Conservation (phyloP, 2,329 filamentous ascomycete genomes). For the Diaporthe vexans region DNA sequence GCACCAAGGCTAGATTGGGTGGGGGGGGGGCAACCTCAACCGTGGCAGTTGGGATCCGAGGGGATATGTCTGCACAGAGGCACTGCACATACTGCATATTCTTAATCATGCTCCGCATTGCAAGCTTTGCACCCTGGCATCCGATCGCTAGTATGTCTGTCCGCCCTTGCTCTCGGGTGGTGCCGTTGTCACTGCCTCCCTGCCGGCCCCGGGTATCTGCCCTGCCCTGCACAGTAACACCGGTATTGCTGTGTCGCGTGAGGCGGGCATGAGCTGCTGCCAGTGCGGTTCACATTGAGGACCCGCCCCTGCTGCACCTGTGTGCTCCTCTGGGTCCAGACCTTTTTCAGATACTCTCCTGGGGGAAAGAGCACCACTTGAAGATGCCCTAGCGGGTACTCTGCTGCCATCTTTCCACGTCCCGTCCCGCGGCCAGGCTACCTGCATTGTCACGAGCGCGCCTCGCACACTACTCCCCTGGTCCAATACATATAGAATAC, state of each 20-base stretch:
- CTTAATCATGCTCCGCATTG: background rate
- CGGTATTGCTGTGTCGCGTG: slow-evolving; percentile 23
- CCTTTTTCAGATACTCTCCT: background rate
- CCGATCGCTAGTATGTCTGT: slow-evolving; percentile 15
- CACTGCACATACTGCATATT: no score
- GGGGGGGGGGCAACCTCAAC: no score
- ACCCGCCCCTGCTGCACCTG: background rate
- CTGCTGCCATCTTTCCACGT: slow-evolving; percentile 23
- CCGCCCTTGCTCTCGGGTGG: slow-evolving; percentile 10
- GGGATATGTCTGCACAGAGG: no score
- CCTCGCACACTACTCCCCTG: slow-evolving; percentile 20
- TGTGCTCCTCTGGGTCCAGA: background rate
- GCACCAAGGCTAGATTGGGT: background rate
- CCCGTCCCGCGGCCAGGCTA: slow-evolving; percentile 5
- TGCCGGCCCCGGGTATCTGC: background rate
- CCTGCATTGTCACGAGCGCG: slow-evolving; percentile 31
- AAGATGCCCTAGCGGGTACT: slow-evolving; percentile 7
- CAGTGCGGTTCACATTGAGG: slow-evolving; percentile 20
- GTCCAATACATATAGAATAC: background rate
- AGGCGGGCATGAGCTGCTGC: slow-evolving; percentile 28
- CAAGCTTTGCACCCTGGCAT: slow-evolving; percentile 27
- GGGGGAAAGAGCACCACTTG: slow-evolving; percentile 21
- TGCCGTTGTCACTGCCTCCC: background rate
- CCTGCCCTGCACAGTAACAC: no score
- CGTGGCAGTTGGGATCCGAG: no score